phyloP scores from a whole-genome alignment of 2,329 filamentous ascomycete genomes.

The Allantophomopsis cytisporea region DNA sequence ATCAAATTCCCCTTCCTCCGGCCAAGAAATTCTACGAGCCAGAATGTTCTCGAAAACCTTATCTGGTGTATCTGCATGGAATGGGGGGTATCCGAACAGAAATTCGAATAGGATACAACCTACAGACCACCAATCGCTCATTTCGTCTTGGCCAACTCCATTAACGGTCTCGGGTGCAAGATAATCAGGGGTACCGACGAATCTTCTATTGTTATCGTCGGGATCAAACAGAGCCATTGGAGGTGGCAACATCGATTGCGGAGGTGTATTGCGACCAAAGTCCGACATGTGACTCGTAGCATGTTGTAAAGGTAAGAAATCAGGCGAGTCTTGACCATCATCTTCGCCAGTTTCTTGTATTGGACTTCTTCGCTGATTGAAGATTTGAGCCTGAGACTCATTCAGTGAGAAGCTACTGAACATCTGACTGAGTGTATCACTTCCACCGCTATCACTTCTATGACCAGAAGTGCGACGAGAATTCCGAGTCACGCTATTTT shows the following conservation, averaged over 20 bases:
- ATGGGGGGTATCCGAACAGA: constrained; percentile 83
- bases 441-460: constrained; percentile 85
- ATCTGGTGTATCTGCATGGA: constrained; percentile 81
- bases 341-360: constrained; percentile 65
- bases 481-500: constrained; percentile 43
- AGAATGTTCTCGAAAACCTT: constrained; percentile 96
- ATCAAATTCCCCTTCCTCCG: constrained; percentile 64
- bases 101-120: constrained; percentile 98
- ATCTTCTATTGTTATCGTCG: constrained; percentile 81
- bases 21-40: constrained; percentile 82
- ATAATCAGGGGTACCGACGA: constrained; percentile 95
- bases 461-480: constrained; percentile 62
- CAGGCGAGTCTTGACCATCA: constrained; percentile 63
- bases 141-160: constrained; percentile 89
- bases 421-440: constrained; percentile 72
- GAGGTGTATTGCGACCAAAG: constrained; percentile 41
- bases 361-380: constrained; percentile 37
- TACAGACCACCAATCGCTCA: constrained; percentile 99
- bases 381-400: constrained; percentile 31
- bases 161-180: constrained; percentile 94
- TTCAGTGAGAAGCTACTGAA: constrained; percentile 67
- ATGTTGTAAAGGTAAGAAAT: constrained; percentile 54
- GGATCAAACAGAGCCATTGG: constrained; percentile 94
- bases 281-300: constrained; percentile 23
- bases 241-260: constrained; percentile 67